phyloP scores from a whole-genome alignment of 2,329 filamentous ascomycete species.

The Microcyclospora tardicrescens region DNA sequence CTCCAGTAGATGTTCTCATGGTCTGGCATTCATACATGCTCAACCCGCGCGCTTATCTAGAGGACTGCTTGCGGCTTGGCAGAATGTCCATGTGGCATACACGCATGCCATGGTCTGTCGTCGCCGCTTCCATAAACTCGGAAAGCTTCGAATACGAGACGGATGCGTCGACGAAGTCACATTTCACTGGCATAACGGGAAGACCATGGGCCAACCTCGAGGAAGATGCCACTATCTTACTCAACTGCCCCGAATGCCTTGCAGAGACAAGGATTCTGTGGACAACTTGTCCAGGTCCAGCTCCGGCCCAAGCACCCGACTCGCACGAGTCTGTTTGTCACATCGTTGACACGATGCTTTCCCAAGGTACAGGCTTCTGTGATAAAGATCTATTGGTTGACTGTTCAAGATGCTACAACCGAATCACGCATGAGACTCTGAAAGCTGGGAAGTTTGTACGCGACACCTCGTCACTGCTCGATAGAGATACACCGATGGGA shows the following conservation, averaged over 20 bases:
- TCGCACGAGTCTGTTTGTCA: conserved; percentile 9
- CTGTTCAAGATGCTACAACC: conserved; percentile 41
- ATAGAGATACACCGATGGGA: conserved; percentile 44
- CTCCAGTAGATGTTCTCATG: conserved; percentile 54
- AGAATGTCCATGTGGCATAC: conserved; percentile 45
- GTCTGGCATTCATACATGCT: conserved; percentile 71
- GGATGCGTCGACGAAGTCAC: conserved; percentile 29
- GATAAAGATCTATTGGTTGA: conserved; percentile 40
- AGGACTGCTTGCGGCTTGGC: conserved; percentile 54
- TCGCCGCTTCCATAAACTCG: conserved; percentile 46
- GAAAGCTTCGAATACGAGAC: conserved; percentile 44
- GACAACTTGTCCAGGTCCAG: conserved; percentile 38
- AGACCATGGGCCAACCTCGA: conserved; percentile 47
- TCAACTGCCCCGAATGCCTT: conserved; percentile 46
- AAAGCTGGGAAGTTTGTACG: conserved; percentile 48
- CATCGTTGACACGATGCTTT: conserved; percentile 23
- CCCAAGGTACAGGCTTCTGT: conserved; percentile 44
- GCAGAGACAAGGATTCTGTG: conserved; percentile 38
- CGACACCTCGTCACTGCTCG: conserved; percentile 41
- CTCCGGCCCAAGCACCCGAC: not conserved
- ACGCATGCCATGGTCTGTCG: conserved; percentile 52
- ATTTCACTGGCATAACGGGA: conserved; percentile 39
- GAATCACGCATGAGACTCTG: conserved; percentile 45
- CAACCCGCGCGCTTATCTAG: conserved; percentile 60
- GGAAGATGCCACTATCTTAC: conserved; percentile 34